phyloP scores from a whole-genome alignment of 371 early-diverging fungal genomes.

The Actinomortierella wolfii region DNA sequence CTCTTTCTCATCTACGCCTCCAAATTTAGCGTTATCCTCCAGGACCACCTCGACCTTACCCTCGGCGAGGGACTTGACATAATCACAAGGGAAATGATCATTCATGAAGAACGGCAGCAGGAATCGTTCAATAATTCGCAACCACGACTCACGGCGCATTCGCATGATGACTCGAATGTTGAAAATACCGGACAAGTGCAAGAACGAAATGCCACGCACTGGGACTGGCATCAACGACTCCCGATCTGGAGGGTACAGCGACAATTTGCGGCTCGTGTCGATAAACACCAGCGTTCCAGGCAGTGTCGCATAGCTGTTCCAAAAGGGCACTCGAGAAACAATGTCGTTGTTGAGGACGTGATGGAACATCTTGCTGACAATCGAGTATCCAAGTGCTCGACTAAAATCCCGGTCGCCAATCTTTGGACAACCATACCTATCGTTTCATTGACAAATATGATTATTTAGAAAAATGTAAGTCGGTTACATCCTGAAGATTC shows the following conservation, averaged over 20 bases:
- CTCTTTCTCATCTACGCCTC: slow-evolving; percentile 43
- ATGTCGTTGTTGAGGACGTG: slow-evolving; percentile 66
- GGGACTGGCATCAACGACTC: slow-evolving; percentile 60
- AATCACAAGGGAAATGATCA: slow-evolving; percentile 65
- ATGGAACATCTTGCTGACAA: slow-evolving; percentile 61
- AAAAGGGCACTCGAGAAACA: slow-evolving; percentile 55
- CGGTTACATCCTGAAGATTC: too few species aligned
- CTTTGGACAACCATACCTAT: slow-evolving; percentile 58
- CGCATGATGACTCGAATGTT: slow-evolving; percentile 58
- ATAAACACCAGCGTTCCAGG: slow-evolving; percentile 66
- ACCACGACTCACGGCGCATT: slow-evolving; percentile 51
- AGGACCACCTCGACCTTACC: slow-evolving; percentile 54
- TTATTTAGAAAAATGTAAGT: too few species aligned
- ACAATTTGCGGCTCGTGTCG: slow-evolving; percentile 55
- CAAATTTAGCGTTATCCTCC: slow-evolving; percentile 43
- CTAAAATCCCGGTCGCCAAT: slow-evolving; percentile 61
- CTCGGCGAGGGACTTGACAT: slow-evolving; percentile 55
- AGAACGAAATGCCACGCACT: slow-evolving; percentile 58
- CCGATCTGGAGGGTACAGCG: slow-evolving; percentile 64
- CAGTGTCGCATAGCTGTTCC: slow-evolving; percentile 52
- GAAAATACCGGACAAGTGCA: slow-evolving; percentile 62
- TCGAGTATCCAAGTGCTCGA: slow-evolving; percentile 50
- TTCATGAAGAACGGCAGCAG: slow-evolving; percentile 63
- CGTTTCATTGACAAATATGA: too few species aligned
- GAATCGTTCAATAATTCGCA: slow-evolving; percentile 57